Evolutionary conservation across 2,329 filamentous ascomycete genomes (phyloP).

Genomic region (Neobulgaria alba): DNA sequence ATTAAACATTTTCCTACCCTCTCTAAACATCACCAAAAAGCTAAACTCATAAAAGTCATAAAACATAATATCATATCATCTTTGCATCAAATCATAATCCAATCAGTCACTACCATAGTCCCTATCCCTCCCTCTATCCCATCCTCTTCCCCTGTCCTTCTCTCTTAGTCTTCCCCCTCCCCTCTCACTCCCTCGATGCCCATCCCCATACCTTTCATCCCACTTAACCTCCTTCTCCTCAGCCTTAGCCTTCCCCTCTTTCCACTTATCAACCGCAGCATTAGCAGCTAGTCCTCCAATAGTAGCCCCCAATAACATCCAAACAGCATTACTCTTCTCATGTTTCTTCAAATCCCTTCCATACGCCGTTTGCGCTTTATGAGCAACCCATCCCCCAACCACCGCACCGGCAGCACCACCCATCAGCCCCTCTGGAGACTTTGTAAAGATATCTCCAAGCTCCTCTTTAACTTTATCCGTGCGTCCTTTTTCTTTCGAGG

Average conservation of each 20-base stretch:
- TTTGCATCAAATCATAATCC: no score
- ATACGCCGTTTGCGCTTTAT: slow-evolving; percentile 17
- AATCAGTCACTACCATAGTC: background rate
- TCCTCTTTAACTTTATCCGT: slow-evolving; percentile 19
- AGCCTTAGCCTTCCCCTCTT: slow-evolving; percentile 14
- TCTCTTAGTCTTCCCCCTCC: background rate
- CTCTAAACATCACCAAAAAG: no score
- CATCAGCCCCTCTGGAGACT: slow-evolving; percentile 12
- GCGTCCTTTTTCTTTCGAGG: background rate
- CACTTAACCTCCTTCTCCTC: slow-evolving; percentile 10
- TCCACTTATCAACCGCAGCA: slow-evolving; percentile 19
- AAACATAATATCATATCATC: no score
- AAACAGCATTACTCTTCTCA: slow-evolving; percentile 8
- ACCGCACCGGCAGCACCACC: slow-evolving; percentile 19
- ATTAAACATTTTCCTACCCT: no score
- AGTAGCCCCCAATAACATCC: slow-evolving; percentile 22
- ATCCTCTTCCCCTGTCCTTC: slow-evolving; percentile 1
- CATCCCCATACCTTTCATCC: slow-evolving; percentile 12
- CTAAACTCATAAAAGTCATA: no score
- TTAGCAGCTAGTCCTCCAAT: slow-evolving; percentile 22
- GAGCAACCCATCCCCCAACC: slow-evolving; percentile 22
- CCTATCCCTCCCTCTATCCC: background rate
- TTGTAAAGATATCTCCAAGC: slow-evolving; percentile 15
- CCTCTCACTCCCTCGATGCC: slow-evolving; percentile 2
- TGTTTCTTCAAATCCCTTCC: slow-evolving; percentile 9